Evolutionary conservation across 75 land plant genomes (phyloP).

Genomic region (Selaginella tamariscina): DNA sequence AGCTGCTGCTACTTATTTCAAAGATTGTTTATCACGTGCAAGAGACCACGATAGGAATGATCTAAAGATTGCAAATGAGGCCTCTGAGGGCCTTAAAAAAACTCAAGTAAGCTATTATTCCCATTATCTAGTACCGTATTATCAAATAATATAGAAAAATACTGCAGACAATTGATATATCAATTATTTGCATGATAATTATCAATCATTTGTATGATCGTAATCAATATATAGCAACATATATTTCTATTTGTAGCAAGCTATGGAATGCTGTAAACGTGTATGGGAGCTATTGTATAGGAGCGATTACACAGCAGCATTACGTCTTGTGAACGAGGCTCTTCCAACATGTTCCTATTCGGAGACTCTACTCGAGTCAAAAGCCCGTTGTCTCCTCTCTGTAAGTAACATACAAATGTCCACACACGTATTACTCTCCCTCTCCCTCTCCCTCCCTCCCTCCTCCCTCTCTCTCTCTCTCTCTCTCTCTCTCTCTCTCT

Average conservation of each 20-base stretch:
- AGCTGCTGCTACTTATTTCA: conserved; percentile 49
- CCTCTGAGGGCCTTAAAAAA: conserved; percentile 78
- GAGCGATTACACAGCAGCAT: conserved; percentile 35
- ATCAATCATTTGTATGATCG: no score
- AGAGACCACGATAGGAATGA: conserved; percentile 34
- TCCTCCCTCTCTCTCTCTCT: no score
- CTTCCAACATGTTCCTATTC: conserved; percentile 47
- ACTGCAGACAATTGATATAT: no score
- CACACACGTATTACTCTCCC: no score
- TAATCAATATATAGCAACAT: no score
- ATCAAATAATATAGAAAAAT: no score
- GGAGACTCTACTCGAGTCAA: conserved; percentile 61
- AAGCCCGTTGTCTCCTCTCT: conserved; percentile 52
- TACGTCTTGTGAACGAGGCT: conserved; percentile 52
- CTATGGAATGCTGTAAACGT: conserved; percentile 29
- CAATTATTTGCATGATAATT: no score
- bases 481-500: no score
- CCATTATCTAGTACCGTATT: no score
- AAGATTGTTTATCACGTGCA: conserved; percentile 47
- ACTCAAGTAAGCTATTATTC: conserved; percentile 37
- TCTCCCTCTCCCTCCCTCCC: no score
- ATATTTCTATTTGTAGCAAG: conserved; percentile 34
- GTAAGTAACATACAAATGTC: conserved; percentile 38
- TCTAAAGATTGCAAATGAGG: conserved; percentile 52
- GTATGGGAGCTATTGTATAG: conserved; percentile 33